Percentiles rank a stretch among this genome's conserved stretches.
These are phyloP conservation scores for Aspergillus sp. DNA, from an alignment of 2,329 filamentous ascomycete genomes.

Conservation along the genomic window DNA sequence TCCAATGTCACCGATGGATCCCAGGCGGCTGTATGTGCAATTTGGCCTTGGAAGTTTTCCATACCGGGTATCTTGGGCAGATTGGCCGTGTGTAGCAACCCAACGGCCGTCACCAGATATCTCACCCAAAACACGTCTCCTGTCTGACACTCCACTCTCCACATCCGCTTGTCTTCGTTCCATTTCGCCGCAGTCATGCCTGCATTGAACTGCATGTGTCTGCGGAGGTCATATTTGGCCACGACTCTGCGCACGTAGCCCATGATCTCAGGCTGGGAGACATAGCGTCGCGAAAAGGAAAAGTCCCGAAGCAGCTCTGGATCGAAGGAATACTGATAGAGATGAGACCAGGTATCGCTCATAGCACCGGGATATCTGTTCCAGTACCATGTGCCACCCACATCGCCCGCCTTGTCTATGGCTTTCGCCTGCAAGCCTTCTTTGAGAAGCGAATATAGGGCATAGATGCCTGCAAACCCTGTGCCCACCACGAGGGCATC, in stretches of 20 bases:
- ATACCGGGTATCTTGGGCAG: not conserved
- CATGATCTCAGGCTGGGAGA: slow-evolving; percentile 28
- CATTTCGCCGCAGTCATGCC: not conserved
- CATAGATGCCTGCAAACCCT: slow-evolving; percentile 42
- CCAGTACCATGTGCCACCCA: slow-evolving; percentile 9
- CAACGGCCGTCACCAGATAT: not conserved
- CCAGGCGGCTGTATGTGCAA: not conserved
- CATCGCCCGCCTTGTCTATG: slow-evolving; percentile 3
- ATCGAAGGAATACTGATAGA: slow-evolving; percentile 4
- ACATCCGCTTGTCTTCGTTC: not conserved
- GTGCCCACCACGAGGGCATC: slow-evolving; percentile 48
- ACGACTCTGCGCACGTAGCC: slow-evolving; percentile 30
- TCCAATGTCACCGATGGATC: not conserved
- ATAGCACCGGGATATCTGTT: slow-evolving; percentile 8
- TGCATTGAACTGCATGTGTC: slow-evolving; percentile 5
- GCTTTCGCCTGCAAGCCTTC: slow-evolving; percentile 1
- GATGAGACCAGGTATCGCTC: slow-evolving; percentile 4
- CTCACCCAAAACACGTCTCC: not conserved
- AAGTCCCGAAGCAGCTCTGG: slow-evolving; percentile 16
- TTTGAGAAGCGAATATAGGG: slow-evolving; percentile 3
- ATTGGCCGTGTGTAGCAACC: not conserved
- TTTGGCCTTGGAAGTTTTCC: not conserved
- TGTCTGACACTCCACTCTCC: not conserved
- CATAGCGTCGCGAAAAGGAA: slow-evolving; percentile 23
- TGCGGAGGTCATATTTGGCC: slow-evolving; percentile 9